A percentile compares a stretch with the other conserved stretches of the same genome.
These are phyloP conservation scores for Ophiosphaerella narmari DNA, from an alignment of 2,329 filamentous ascomycete species.

Conservation along the genomic window DNA sequence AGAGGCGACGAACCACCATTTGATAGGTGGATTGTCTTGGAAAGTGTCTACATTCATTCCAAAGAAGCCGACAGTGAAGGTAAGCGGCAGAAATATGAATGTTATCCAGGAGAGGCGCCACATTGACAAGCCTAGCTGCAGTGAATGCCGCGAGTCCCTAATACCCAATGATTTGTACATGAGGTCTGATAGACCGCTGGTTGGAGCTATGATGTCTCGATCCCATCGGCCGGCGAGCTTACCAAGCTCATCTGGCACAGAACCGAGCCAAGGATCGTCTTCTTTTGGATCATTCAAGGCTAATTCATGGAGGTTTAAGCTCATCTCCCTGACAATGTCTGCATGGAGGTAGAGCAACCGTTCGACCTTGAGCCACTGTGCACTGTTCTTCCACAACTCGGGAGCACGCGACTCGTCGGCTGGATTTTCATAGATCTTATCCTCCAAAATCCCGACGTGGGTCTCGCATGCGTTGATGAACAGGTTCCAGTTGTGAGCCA, in stretches of 20 bases:
- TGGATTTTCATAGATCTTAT: slow-evolving; percentile 56
- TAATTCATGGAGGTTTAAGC: slow-evolving; percentile 49
- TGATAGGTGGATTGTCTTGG: slow-evolving; percentile 16
- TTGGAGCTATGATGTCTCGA: slow-evolving; percentile 57
- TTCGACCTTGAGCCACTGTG: slow-evolving; percentile 58
- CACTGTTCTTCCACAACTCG: slow-evolving; percentile 58
- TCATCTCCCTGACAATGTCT: slow-evolving; percentile 55
- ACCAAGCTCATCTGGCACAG: slow-evolving; percentile 50
- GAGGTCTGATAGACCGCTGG: slow-evolving; percentile 54
- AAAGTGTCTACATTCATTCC: slow-evolving; percentile 60
- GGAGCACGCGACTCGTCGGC: slow-evolving; percentile 58
- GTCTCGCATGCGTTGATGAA: slow-evolving; percentile 53
- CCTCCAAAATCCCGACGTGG: slow-evolving; percentile 54
- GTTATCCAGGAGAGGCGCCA: slow-evolving; percentile 68
- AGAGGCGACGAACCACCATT: slow-evolving; percentile 52
- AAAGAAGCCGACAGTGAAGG: slow-evolving; percentile 56
- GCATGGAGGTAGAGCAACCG: slow-evolving; percentile 57
- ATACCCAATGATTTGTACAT: slow-evolving; percentile 61
- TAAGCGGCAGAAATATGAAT: slow-evolving; percentile 72
- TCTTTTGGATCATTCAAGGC: slow-evolving; percentile 39
- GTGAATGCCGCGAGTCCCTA: slow-evolving; percentile 55
- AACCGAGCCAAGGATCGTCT: slow-evolving; percentile 48
- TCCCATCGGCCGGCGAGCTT: slow-evolving; percentile 54
- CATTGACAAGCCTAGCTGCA: slow-evolving; percentile 56
- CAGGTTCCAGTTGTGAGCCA: slow-evolving; percentile 52